Conservation (phyloP, 2,329 filamentous ascomycete genomes). For the Clonostachys byssicola region DNA sequence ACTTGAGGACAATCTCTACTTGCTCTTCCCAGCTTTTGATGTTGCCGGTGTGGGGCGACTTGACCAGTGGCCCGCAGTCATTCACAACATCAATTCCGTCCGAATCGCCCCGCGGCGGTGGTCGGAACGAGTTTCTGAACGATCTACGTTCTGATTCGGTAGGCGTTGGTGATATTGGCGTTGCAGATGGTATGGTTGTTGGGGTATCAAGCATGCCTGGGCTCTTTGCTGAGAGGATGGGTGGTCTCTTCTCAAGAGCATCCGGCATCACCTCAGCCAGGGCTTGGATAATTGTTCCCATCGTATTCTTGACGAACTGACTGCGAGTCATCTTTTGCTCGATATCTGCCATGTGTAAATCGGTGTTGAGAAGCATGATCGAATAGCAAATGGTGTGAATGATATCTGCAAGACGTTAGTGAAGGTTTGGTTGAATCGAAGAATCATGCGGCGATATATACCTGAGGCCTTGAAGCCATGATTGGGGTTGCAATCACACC, state of each 20-base stretch:
- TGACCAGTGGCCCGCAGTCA: conserved; percentile 73
- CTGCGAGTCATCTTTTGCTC: conserved; percentile 92
- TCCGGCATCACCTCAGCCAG: conserved; percentile 68
- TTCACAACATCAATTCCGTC: conserved; percentile 70
- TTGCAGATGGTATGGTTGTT: conserved; percentile 18
- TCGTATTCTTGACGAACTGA: conserved; percentile 95
- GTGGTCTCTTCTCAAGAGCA: conserved; percentile 56
- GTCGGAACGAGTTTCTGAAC: conserved; percentile 45
- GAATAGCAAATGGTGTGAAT: conserved; percentile 98
- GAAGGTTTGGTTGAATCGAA: background rate
- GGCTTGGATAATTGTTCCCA: conserved; percentile 80
- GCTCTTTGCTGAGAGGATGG: conserved; percentile 43
- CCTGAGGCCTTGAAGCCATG: conserved; percentile 89
- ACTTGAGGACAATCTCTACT: conserved; percentile 85
- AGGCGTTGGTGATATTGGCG: conserved; percentile 15
- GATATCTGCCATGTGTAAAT: conserved; percentile 91
- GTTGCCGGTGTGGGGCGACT: conserved; percentile 68
- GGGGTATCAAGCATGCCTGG: conserved; percentile 21
- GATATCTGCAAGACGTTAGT: conserved; percentile 57
- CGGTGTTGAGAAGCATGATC: conserved; percentile 90
- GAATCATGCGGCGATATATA: conserved; percentile 35
- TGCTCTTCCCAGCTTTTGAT: conserved; percentile 83
- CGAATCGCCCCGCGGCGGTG: conserved; percentile 36
- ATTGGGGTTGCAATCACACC: conserved; percentile 89
- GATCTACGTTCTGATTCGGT: conserved; percentile 30